These are phyloP conservation scores for Vigna angularis DNA, from an alignment of 306 rosid genomes.

Conservation along the genomic window DNA sequence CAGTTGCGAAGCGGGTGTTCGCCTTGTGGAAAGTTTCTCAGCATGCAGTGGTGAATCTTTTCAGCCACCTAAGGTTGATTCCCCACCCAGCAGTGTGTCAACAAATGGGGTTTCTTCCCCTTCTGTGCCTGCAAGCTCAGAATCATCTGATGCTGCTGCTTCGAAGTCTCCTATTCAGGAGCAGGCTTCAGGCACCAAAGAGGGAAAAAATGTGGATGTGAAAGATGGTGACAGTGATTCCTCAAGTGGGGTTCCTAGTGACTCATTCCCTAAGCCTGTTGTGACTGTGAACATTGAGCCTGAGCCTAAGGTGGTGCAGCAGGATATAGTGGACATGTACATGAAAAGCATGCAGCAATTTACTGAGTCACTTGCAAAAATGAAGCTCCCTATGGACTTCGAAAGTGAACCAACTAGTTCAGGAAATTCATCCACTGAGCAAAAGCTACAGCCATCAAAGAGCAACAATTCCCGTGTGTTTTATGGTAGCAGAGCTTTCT, in stretches of 20 bases:
- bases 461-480: constrained; percentile 77
- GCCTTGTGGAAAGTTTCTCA: constrained; percentile 63
- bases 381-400: constrained; percentile 96
- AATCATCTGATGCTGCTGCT: constrained; percentile 59
- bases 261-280: constrained; percentile 59
- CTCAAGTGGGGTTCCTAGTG: constrained; percentile 61
- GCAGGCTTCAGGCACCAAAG: constrained; percentile 55
- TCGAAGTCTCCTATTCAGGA: constrained; percentile 53
- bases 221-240: constrained; percentile 79
- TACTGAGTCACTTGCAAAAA: constrained; percentile 94
- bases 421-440: constrained; percentile 83
- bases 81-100: constrained; percentile 79
- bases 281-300: constrained; percentile 74
- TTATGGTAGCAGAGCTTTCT: constrained; percentile 98
- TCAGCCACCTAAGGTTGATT: constrained; percentile 65
- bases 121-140: constrained; percentile 63
- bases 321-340: constrained; percentile 95
- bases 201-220: constrained; percentile 52
- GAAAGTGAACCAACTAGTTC: constrained; percentile 76
- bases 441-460: constrained; percentile 61
- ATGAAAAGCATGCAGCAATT: constrained; percentile 99
- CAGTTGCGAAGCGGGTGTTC: constrained; percentile 63
- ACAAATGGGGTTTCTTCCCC: constrained; percentile 71
- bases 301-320: constrained; percentile 84
- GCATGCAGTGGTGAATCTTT: constrained; percentile 60